Percentiles rank a stretch among this genome's conserved stretches.
Evolutionary conservation across 352 stramenopile genomes (phyloP).

Genomic region (Peronospora belbahrii): DNA sequence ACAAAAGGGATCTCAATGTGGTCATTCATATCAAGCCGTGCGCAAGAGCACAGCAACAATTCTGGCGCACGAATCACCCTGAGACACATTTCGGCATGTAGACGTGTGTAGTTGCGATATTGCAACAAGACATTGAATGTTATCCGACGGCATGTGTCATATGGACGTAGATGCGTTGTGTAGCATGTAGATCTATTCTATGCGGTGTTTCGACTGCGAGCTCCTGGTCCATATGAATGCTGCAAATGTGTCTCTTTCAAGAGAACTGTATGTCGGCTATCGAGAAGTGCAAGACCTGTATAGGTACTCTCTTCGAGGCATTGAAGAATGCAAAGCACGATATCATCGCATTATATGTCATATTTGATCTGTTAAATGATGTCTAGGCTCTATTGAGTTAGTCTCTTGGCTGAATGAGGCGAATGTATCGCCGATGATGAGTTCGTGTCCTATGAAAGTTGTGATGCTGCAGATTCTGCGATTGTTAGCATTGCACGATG

Average conservation of each 20-base stretch:
- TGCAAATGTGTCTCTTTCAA: slow-evolving; percentile 76
- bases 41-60: slow-evolving; percentile 55
- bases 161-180: slow-evolving; percentile 41
- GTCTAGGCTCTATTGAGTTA: slow-evolving; percentile 16
- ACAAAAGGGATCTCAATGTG: slow-evolving; percentile 9
- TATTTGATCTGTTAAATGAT: not conserved
- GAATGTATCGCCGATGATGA: slow-evolving; percentile 60
- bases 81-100: slow-evolving; percentile 70
- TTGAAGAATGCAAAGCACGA: too few relatives aligned
- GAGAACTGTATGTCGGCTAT: slow-evolving; percentile 70
- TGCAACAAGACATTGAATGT: slow-evolving; percentile 37
- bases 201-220: slow-evolving; percentile 68
- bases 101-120: slow-evolving; percentile 56
- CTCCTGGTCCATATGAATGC: slow-evolving; percentile 77
- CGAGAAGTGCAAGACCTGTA: slow-evolving; percentile 66
- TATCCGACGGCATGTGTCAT: slow-evolving; percentile 62
- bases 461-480: slow-evolving; percentile 75
- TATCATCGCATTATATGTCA: too few relatives aligned
- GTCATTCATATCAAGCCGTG: slow-evolving; percentile 56
- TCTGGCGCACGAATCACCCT: slow-evolving; percentile 40
- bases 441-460: slow-evolving; percentile 76
- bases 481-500: slow-evolving; percentile 65
- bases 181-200: slow-evolving; percentile 53
- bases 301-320: slow-evolving; percentile 69
- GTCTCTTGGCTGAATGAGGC: not conserved